These are phyloP conservation scores for Cryphonectria naterciae DNA, from an alignment of 2,329 filamentous ascomycete genomes.

Conservation along the genomic window DNA sequence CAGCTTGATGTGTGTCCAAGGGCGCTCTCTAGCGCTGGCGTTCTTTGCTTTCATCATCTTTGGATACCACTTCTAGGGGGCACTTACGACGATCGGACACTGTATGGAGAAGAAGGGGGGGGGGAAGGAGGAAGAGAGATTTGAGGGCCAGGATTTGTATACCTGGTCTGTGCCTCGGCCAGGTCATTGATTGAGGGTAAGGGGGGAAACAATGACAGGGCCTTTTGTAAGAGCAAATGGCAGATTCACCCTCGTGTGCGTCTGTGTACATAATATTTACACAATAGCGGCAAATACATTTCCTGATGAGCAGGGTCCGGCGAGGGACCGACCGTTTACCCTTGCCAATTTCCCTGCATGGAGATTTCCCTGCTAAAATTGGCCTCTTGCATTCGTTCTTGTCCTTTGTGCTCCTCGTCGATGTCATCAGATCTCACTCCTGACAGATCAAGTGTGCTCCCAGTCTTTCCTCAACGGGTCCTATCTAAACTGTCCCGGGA, in stretches of 20 bases:
- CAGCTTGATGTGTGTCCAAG: slow-evolving; percentile 25
- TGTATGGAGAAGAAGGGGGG: slow-evolving; percentile 15
- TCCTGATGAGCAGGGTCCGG: slow-evolving; percentile 19
- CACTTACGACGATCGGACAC: slow-evolving; percentile 27
- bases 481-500: too few relatives aligned
- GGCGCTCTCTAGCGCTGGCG: slow-evolving; percentile 26
- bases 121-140: slow-evolving; percentile 11
- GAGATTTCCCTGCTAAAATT: slow-evolving; percentile 8
- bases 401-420: neutral
- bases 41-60: slow-evolving; percentile 28
- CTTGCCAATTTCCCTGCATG: neutral
- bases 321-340: slow-evolving; percentile 4
- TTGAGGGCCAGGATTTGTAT: slow-evolving; percentile 17
- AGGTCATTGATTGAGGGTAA: slow-evolving; percentile 11
- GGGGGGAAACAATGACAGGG: neutral
- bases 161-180: slow-evolving; percentile 16
- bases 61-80: slow-evolving; percentile 30
- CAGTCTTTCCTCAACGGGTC: neutral
- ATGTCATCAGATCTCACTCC: neutral
- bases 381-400: slow-evolving; percentile 4
- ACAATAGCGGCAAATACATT: slow-evolving; percentile 20
- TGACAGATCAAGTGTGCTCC: neutral
- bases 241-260: slow-evolving; percentile 7
- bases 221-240: slow-evolving; percentile 14
- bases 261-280: slow-evolving; percentile 27